These are phyloP conservation scores for Coniosporium tulheliwenetii DNA, from an alignment of 2,329 filamentous ascomycete species.

Conservation along the genomic window DNA sequence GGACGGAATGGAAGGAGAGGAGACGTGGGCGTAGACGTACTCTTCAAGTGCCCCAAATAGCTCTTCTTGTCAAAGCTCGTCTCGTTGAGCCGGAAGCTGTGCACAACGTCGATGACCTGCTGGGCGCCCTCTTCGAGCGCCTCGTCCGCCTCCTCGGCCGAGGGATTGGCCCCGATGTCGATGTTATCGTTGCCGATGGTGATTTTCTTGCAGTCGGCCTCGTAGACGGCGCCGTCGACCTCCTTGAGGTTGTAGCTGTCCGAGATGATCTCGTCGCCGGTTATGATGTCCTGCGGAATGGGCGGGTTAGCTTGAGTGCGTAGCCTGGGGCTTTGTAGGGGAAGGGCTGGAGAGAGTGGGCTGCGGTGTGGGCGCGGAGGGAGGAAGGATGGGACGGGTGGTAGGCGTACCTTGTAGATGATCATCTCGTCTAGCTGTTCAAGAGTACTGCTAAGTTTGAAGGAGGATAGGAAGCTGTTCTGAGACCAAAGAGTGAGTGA, in stretches of 20 bases:
- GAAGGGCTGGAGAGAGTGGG: neutral
- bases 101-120: conserved; percentile 83
- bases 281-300: conserved; percentile 65
- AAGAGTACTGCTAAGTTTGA: too few species aligned
- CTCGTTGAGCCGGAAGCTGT: conserved; percentile 76
- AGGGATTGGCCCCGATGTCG: conserved; percentile 90
- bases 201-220: conserved; percentile 87
- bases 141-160: conserved; percentile 66
- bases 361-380: conserved; percentile 4
- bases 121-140: conserved; percentile 51
- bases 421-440: conserved; percentile 29
- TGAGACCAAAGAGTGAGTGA: too few species aligned
- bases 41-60: conserved; percentile 73
- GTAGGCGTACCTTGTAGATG: conserved; percentile 37
- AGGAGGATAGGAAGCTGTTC: too few species aligned
- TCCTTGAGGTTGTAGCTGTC: conserved; percentile 80
- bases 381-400: conserved; percentile 6
- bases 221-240: conserved; percentile 67
- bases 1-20: neutral
- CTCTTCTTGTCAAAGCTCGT: conserved; percentile 76
- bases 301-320: conserved; percentile 2
- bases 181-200: conserved; percentile 58
- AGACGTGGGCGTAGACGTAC: conserved; percentile 31
- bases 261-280: conserved; percentile 89
- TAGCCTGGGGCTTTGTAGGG: too few species aligned